Conservation (phyloP, 2,329 filamentous ascomycete genomes). For the Diaporthe eres region DNA sequence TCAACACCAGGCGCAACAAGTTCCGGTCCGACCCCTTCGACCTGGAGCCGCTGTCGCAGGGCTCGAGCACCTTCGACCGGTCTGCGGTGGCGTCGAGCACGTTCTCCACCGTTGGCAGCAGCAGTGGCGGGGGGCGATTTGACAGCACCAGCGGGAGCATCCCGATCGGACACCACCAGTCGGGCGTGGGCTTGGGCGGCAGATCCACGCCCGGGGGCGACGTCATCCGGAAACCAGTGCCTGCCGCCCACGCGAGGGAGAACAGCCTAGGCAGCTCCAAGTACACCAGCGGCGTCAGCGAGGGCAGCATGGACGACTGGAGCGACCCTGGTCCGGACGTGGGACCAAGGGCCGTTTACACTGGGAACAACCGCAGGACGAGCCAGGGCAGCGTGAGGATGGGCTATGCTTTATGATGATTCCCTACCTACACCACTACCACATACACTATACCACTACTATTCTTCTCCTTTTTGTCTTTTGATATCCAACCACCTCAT, state of each 20-base stretch:
- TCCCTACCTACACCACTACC: background rate
- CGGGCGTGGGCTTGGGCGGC: constrained; percentile 43
- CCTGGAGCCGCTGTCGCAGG: constrained; percentile 67
- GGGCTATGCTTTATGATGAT: constrained; percentile 38
- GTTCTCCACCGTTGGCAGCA: constrained; percentile 47
- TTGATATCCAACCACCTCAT: constrained; percentile 2
- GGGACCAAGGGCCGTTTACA: constrained; percentile 52
- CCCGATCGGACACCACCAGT: constrained; percentile 37
- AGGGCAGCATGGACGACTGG: constrained; percentile 56
- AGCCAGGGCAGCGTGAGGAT: constrained; percentile 33
- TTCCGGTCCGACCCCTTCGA: constrained; percentile 77
- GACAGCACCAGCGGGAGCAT: constrained; percentile 22
- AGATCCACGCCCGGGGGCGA: constrained; percentile 39
- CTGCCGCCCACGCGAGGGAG: constrained; percentile 51
- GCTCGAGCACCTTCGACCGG: constrained; percentile 41
- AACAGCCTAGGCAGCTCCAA: constrained; percentile 58
- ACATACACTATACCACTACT: background rate
- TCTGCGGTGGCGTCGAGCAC: constrained; percentile 50
- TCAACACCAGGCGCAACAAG: constrained; percentile 65
- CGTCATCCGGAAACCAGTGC: constrained; percentile 48
- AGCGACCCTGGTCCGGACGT: constrained; percentile 70
- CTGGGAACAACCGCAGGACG: background rate
- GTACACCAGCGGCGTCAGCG: constrained; percentile 66
- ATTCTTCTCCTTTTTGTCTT: constrained; percentile 15
- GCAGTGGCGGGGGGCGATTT: constrained; percentile 32